Percentiles rank a stretch among this genome's conserved stretches.
Evolutionary conservation across 768 basidiomycete genomes (phyloP).

Genomic region (Candolleomyces aberdarensis): DNA sequence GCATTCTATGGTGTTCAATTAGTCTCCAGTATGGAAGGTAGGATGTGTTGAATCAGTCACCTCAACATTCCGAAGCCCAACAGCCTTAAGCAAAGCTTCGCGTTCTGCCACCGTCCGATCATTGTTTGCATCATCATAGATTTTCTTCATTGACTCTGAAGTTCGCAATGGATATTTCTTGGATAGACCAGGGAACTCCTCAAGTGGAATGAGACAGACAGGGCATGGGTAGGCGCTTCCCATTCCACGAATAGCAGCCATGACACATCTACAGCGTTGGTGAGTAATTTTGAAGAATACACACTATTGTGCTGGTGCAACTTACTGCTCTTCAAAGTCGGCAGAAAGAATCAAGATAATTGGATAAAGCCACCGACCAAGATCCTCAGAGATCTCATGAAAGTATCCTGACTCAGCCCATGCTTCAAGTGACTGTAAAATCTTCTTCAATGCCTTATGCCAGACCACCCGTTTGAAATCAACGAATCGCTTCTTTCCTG

Average conservation of each 20-base stretch:
- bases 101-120: not conserved
- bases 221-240: conserved; percentile 31
- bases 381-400: conserved; percentile 10
- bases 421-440: not conserved
- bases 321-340: conserved; percentile 47
- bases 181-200: conserved; percentile 20
- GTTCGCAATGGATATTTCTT: conserved; percentile 12
- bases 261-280: conserved; percentile 24
- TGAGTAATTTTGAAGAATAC: not conserved
- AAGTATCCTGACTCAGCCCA: not conserved
- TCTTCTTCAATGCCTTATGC: conserved; percentile 20
- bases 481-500: conserved; percentile 25
- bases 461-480: conserved; percentile 34
- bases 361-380: conserved; percentile 28
- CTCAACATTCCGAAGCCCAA: conserved; percentile 19
- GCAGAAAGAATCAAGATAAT: conserved; percentile 35
- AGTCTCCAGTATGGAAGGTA: not conserved
- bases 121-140: conserved; percentile 8
- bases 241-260: conserved; percentile 30
- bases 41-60: conserved; percentile 10
- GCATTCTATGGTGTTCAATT: conserved; percentile 9
- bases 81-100: conserved; percentile 20
- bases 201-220: conserved; percentile 27
- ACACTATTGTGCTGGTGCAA: not conserved
- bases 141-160: conserved; percentile 13